These are phyloP conservation scores for Ruellia speciosa DNA, from an alignment of 305 asterid genomes.

Conservation along the genomic window DNA sequence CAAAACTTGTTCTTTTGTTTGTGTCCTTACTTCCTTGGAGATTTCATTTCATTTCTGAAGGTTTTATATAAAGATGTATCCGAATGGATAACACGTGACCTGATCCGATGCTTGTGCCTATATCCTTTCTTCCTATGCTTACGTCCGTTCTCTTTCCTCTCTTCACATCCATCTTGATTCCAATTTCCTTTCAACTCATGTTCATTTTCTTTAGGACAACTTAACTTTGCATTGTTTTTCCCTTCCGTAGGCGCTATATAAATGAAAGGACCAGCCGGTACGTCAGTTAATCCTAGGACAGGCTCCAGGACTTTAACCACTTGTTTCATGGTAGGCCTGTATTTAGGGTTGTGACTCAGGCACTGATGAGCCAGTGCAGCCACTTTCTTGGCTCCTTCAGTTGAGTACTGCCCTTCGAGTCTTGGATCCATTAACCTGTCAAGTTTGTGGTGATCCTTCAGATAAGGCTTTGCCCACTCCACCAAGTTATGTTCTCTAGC, in stretches of 20 bases:
- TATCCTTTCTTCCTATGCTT: slow-evolving; percentile 28
- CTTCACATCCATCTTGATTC: slow-evolving; percentile 10
- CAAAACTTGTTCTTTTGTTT: slow-evolving; percentile 15
- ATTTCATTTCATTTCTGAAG: slow-evolving; percentile 21
- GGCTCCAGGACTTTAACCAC: slow-evolving; percentile 57
- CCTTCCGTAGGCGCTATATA: slow-evolving; percentile 35
- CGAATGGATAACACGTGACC: slow-evolving; percentile 36
- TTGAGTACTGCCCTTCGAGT: slow-evolving; percentile 66
- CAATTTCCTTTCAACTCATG: slow-evolving; percentile 11
- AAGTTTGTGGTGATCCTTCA: slow-evolving; percentile 54
- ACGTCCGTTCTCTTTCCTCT: slow-evolving; percentile 19
- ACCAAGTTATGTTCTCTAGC: slow-evolving; percentile 55
- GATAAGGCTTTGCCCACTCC: slow-evolving; percentile 68
- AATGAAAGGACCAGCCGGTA: slow-evolving; percentile 49
- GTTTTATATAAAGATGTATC: slow-evolving; percentile 38
- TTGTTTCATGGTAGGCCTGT: slow-evolving; percentile 58
- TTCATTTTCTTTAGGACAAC: slow-evolving; percentile 21
- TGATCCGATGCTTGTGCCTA: slow-evolving; percentile 32
- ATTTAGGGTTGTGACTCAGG: slow-evolving; percentile 47
- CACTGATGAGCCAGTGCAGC: slow-evolving; percentile 62
- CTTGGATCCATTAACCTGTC: slow-evolving; percentile 50
- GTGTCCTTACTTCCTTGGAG: slow-evolving; percentile 13
- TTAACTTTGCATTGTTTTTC: slow-evolving; percentile 10
- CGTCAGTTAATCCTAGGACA: slow-evolving; percentile 32
- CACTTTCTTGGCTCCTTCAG: slow-evolving; percentile 54